Base-by-base conservation (phyloP, 129 eudicot species). In the Flaveria bidentis region DNA sequence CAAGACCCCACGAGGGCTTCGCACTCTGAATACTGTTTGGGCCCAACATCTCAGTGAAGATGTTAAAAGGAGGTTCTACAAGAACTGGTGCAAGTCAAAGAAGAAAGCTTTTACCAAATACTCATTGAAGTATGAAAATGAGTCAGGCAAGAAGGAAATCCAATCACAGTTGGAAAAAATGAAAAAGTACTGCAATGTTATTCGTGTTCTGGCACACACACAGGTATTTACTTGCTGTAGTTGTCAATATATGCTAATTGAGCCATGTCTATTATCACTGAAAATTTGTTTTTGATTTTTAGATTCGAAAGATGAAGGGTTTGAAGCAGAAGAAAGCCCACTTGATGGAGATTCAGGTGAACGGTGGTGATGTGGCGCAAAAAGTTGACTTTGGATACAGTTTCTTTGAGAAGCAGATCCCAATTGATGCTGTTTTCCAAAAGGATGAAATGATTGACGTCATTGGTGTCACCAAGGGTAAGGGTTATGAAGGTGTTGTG, bases 371-470 rank as follows among this genome's bases (percentile, higher is more conserved):
- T 22, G 87, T 78, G 45, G 84, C 88, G 15, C 76, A 85, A 25
- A 87, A 85, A 81, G 92, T 85, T 20, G 89, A 87, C 56, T 87
- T 79, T 55, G 89, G 84, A 0, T 87, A 82, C 65, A 33, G 60
- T 17, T 87, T 87, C 16, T 87, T 87, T 12, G 92, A 85, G 67
- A 87, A 87, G 65, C 92, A 85, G 80, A 39, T 87, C 44, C 89
- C 92, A 0, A 82, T 87, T 4, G 92, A 87, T 80, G 87, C 89
- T 20, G 89, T 87, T 9, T 85, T 87, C 71, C 87, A 81, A 46
- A 87, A 87, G 58, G 92, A 87, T 71, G 92, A 87, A 77, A 87
- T 87, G 91, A 87, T 87, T 36, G 91, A 86, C 76, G 83, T 86
- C 33, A 86, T 84, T 9, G 91, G 92, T 22, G 92, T 87, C 61